Evolutionary conservation across 2,329 filamentous ascomycete species (phyloP), one percentile per base, ranked within the genome.

Genomic region (Cladosporium austrohemisphaericum): DNA sequence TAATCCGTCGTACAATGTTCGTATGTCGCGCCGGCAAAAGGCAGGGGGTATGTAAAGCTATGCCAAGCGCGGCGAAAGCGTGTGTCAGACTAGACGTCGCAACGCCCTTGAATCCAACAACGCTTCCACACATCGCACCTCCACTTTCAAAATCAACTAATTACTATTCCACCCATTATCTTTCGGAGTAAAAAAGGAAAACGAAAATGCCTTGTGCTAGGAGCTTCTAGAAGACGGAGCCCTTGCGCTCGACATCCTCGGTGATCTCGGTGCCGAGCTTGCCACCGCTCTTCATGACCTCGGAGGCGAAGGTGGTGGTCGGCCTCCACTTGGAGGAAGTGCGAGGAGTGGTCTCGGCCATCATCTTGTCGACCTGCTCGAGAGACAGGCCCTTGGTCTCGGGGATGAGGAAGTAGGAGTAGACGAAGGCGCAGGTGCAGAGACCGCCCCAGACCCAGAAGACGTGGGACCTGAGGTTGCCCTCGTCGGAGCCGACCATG

Each of bases 331-430:
- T 84, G 71, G 80, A 74, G 2, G 86, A 91, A 14, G 79, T 88
- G 57, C 86, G 82, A 29, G 88, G 86, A 16, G 80, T 88, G 31
- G 80, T 83, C 80, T 94, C 87, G 75, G 91, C 87, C 77, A 93
- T 82, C 88, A 94, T 92, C 76, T 82, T 83, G 74, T 89, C 85
- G 63, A 89, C 84, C 73, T 89, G 85, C 73, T 89, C 85, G 35
- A 88, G 82, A 45, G 84, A 84, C 38, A 88, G 77, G 50, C 85
- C 85, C 57, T 63, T 63, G 50, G 61, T 65, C 53, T 65, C 62
- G 16, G 61, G 84, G 31, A 88, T 75, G 50, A 88, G 75, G 77
- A 88, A 85, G 76, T 85, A 88, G 50, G 82, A 72, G 73, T 86
- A 88, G 64, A 81, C 63, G 41, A 80, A 73, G 48, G 78, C 77